Conservation (phyloP, 1,284 basidiomycete genomes). For the Bondarzewia mesenterica region DNA sequence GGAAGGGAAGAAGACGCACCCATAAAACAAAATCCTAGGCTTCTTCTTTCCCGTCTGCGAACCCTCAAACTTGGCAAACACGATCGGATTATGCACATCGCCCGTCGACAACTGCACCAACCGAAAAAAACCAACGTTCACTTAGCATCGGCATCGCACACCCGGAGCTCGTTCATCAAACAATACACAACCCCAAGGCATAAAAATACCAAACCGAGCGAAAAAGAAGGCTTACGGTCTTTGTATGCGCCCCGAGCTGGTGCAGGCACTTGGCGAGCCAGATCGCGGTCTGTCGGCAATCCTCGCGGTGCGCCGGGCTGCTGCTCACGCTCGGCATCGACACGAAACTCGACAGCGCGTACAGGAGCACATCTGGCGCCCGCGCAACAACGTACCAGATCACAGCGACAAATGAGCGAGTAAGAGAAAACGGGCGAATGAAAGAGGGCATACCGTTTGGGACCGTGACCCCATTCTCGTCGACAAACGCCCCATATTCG, state of each 20-base stretch:
- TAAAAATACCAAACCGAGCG: too few species aligned
- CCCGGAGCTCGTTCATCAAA: too few species aligned
- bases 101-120: constrained; percentile 61
- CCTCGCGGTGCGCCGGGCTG: constrained; percentile 62
- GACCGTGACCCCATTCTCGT: background rate
- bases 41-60: constrained; percentile 45
- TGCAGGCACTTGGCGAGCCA: constrained; percentile 83
- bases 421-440: background rate
- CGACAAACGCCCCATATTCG: too few species aligned
- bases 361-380: constrained; percentile 45
- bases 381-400: too few species aligned
- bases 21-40: constrained; percentile 81
- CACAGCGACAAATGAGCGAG: background rate
- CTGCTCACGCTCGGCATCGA: constrained; percentile 83
- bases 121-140: too few species aligned
- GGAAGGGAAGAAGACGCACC: constrained; percentile 29
- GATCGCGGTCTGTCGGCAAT: constrained; percentile 87
- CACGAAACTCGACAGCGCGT: constrained; percentile 80
- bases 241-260: constrained; percentile 77
- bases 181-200: too few species aligned
- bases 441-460: constrained; percentile 7
- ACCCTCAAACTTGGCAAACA: constrained; percentile 80
- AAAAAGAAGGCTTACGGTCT: constrained; percentile 50
- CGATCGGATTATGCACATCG: constrained; percentile 70
- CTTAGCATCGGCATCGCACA: too few species aligned